Base-by-base conservation (phyloP, 2,329 filamentous ascomycete genomes). In the Blumeria graminis region DNA sequence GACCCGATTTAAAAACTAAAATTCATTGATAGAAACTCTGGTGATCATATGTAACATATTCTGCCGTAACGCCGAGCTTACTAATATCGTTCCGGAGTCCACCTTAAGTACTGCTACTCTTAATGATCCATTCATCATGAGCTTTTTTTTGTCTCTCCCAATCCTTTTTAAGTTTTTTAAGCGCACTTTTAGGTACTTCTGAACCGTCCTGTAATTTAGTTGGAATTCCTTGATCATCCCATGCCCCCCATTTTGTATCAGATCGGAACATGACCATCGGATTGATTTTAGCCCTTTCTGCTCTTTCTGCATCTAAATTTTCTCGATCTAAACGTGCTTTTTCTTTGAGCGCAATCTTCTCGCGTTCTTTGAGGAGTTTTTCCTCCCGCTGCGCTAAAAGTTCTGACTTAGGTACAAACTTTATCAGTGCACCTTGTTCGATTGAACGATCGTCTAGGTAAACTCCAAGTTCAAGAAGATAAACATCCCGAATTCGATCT, bases 91-190 rank as follows among this genome's bases (percentile, higher is more conserved):
- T 28, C 4, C 22, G 22, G 22, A 28, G 22, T 28, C 3, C 11
- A 11, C 38, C n/a, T 16, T 6, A 41, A 50, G 22, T 28, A 28
- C 16, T 6, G 8, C 51, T 45, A 55, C 45, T 53, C 38, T 63
- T 62, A 34, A 57, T 58, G 53, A 64, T 65, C 62, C 62, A 84
- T 60, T 81, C 78, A 60, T 89, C 82, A 67, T 89, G 82, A 58
- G 77, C 68, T 75, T 90, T 93, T 74, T 88, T 92, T 72, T 95
- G 90, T 66, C 75, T 81, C 63, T 93, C 84, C 86, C 86, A 94
- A 57, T 87, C 82, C 73, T 95, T 95, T 70, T 75, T 81, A 62
- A 94, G 68, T 72, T 86, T 89, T 75, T 95, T 95, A 55, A 71
- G 65, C 65, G 80, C 77, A 58, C 76, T 84, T 73, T 94, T 94